Evolutionary conservation across 768 basidiomycete species (phyloP), one percentile per base, ranked within the genome.

Genomic region (Auriculariales sp.): DNA sequence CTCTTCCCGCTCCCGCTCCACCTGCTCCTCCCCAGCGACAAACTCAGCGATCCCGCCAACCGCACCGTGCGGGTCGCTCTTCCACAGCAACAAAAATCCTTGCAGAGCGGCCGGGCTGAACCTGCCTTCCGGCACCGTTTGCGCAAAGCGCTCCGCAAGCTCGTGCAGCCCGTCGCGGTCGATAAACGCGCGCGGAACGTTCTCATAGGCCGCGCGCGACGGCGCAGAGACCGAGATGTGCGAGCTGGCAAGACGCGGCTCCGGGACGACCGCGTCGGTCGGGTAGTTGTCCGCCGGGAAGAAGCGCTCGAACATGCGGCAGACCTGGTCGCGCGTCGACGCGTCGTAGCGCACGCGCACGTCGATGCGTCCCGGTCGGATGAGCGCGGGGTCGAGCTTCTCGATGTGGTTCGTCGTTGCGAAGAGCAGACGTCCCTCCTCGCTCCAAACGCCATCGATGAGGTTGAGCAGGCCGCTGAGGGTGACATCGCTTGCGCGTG

Each of bases 51-150:
- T 52, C 3, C 56, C 55, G 2, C 52, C 52, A 2, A 62, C 58
- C 22, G 62, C 61, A 28, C 54, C 54, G 44, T 57, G 51, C 12
- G 63, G 60, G 22, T 57, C 22, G 28, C 57, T 54, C 57, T 64
- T 60, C 53, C 59, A 59, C 14, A 60, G 49, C 55, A 81, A 64
- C 11, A 81, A 64, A 59, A 71, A 81, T 0, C 77, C 76, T 56
- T 81, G 79, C 2, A 83, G 64, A 49, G 79, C 75, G 0, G 80
- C 78, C 0, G 75, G 73, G 28, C 75, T 74, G 56, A 79, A 75
- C 50, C 70, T 68, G 42, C 69, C 55, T 10, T 67, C 60, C 0
- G 79, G 77, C 22, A 81, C 60, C 2, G 52, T 51, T 0, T 58
- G 53, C 0, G 71, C 64, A 56, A 79, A 81, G 25, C 58, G 39